Evolutionary conservation across 2,329 filamentous ascomycete genomes (phyloP), one percentile per base, ranked within the genome.

Genomic region (Phaeoacremonium minimum): DNA sequence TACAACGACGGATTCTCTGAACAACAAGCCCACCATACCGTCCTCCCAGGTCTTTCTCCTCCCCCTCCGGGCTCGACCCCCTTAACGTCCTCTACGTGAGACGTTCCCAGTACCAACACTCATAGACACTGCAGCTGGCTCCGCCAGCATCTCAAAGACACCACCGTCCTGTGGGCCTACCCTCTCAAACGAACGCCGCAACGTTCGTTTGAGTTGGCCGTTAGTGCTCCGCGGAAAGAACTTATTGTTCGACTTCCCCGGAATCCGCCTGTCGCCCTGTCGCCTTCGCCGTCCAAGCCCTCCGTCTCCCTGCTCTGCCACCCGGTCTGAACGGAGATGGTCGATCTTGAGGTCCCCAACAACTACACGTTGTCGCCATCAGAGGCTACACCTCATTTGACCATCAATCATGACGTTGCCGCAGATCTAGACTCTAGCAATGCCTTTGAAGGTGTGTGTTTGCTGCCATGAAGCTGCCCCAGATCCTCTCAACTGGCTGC

Each of bases 361-460:
- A 75, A 87, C 70, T 88, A 88, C 61, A 87, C 85, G 56, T 78
- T 86, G 61, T 93, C 88, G 60, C 83, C 85, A 52, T 87, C 87
- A 48, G 77, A 81, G 64, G 87, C 80, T 52, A 91, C 87, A 40
- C 89, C 91, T 42, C 87, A 93, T 61, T 71, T 96, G 70, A 96
- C 87, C 34, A 97, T 97, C 75, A 97, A 97, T 69, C 88, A 89
- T 65, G 87, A 94, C 71, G 88, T 91, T 52, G 89, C 87, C 48
- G 77, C 88, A 50, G 90, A 95, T 62, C 77, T 96, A 55, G 93
- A 97, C 69, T 96, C 90, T 40, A 86, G 73, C 75, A 95, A 89
- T 75, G 90, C 91, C 49, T 98, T 98, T 59, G 93, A 98, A 74
- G 91, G n/a, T n/a, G n/a, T n/a, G n/a, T n/a, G n/a, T n/a, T n/a